Evolutionary conservation across 2,329 filamentous ascomycete genomes (phyloP), one percentile per base, ranked within the genome.

Genomic region (Monosporascus sp.): DNA sequence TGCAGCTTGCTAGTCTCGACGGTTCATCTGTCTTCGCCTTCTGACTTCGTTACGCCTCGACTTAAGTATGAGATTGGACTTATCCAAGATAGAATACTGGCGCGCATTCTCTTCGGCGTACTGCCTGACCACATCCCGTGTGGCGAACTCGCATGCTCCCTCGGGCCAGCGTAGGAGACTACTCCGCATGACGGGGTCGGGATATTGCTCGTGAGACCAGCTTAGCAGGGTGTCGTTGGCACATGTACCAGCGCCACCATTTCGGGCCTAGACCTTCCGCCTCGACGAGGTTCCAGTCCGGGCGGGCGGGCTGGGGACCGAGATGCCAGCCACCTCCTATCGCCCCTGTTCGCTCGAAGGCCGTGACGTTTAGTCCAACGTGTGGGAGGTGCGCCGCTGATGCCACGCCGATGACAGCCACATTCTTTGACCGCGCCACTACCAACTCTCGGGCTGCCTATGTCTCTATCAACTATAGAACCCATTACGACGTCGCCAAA

Each of bases 201-300:
- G 3, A 92, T 86, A 61, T 93, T 94, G 37, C 88, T 90, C 63
- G 86, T 86, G 7, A 92, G 71, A 2, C 78, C 77, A 5, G 67
- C 69, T 54, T 79, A 70, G 78, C 81, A 73, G 76, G 90, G 57
- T 82, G 68, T 24, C 77, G 82, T 31, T 54, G 84, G 66, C 4
- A 61, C 63, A 46, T 70, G 66, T 81, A 35, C 72, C 65, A 43
- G 74, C 67, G 20, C 63, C 6, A 62, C 62, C 37, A 64, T 62
- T 14, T 63, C 62, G 3, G 54, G 15, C 38, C 59, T 44, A 65
- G 48, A n/a, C 60, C 62, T 38, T 58, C 53, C 17, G 53, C 44
- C 24, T 62, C 57, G n/a, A 60, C 54, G 9, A 60, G 60, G 2
- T 18, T 43, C 62, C 60, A 63, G 37, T 64, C 53, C 25, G 60